Evolutionary conservation across 148 eudicot genomes (phyloP).

Genomic region (Linanthus parryae): DNA sequence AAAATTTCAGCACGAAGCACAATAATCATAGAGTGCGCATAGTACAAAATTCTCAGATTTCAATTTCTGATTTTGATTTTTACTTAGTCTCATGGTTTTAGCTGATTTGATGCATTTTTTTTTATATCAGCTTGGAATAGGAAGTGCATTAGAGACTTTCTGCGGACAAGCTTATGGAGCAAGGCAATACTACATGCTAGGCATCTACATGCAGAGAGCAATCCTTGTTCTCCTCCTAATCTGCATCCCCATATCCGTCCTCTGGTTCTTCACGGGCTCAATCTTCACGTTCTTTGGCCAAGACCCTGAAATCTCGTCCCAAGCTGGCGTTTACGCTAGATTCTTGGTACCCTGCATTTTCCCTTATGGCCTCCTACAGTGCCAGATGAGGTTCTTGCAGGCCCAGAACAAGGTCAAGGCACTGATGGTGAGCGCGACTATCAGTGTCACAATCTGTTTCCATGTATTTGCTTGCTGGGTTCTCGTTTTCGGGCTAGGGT

Average conservation of each 20-base stretch:
- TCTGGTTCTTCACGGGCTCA: slow-evolving; percentile 34
- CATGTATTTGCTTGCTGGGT: slow-evolving; percentile 40
- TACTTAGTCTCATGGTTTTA: too few species aligned
- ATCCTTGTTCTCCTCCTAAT: slow-evolving; percentile 39
- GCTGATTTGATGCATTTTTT: too few species aligned
- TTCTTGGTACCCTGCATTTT: slow-evolving; percentile 49
- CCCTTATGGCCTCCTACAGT: slow-evolving; percentile 38
- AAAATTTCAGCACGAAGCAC: too few species aligned
- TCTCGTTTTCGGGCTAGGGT: slow-evolving; percentile 20
- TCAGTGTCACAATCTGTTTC: slow-evolving; percentile 12
- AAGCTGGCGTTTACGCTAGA: slow-evolving; percentile 26
- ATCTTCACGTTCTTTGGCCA: slow-evolving; percentile 39
- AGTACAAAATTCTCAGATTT: too few species aligned
- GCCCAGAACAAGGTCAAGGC: slow-evolving; percentile 45
- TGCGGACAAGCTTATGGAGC: slow-evolving; percentile 62
- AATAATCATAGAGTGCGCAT: too few species aligned
- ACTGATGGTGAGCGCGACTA: slow-evolving; percentile 29
- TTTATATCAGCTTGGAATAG: slow-evolving; percentile 42
- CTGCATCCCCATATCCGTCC: slow-evolving; percentile 27
- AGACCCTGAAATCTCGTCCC: slow-evolving; percentile 38
- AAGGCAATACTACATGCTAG: slow-evolving; percentile 49
- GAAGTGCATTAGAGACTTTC: slow-evolving; percentile 52
- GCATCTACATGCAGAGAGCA: slow-evolving; percentile 49
- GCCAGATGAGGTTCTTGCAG: slow-evolving; percentile 49
- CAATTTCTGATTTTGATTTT: too few species aligned